Base-by-base conservation (phyloP, 495 filamentous ascomycete genomes). In the Xylaria sp. region DNA sequence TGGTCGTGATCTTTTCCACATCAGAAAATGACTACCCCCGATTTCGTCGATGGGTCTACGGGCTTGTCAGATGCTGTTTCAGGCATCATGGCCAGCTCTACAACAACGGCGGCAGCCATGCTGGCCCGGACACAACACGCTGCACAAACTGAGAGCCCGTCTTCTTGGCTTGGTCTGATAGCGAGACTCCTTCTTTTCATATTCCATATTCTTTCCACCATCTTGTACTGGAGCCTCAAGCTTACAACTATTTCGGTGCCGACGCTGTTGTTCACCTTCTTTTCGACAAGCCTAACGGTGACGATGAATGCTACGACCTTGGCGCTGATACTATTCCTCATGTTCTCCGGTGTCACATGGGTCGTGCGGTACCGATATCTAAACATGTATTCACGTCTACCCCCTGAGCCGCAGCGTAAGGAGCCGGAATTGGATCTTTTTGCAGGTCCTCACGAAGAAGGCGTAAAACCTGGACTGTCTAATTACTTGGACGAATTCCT, bases 221-320 rank as follows among this genome's bases (percentile, higher is more conserved):
- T 94, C 8, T 80, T 97, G 46, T 97, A 93, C 84, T 96, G 90
- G 88, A 76, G 89, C 48, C 89, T 98, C 70, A 93, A 93, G 64
- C 93, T 97, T 74, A 86, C 90, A 9, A 97, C 94, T 41, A 93
- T 98, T 68, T 95, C 94, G 6, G 79, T 97, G 70, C 95, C 96
- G 46, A 92, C 93, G 79, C 89, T 95, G 80, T 87, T 98, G 8
- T 98, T 97, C 81, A 95, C 91, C 12, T 86, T 98, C 62, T 94
- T 98, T 78, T 98, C 95, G n/a, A 97, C 93, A 73, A 96, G 92
- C 81, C 79, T 96, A 81, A 99, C 96, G 0, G 92, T 99, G 77
- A 99, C 96, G 12, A 97, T 99, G 94, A 98, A 97, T 78, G 93
- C 94, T 72, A 99, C 96, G 9, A 98, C 96, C 35, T 79, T 98